phyloP scores from a whole-genome alignment of 129 eudicot species.

The Flaveria bidentis region DNA sequence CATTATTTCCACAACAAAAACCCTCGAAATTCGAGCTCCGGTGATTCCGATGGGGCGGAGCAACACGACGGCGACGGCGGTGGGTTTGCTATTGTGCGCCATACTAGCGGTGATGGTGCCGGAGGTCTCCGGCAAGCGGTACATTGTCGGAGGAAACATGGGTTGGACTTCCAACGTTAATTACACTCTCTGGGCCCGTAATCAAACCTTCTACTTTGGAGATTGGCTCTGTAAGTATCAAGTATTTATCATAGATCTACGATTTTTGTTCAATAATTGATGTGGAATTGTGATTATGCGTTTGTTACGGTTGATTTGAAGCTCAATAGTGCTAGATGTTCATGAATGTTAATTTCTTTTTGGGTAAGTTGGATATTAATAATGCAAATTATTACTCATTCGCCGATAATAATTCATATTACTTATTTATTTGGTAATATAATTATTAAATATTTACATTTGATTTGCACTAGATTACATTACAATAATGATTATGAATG shows the following conservation, averaged over 20 bases:
- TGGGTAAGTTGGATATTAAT: too few relatives aligned
- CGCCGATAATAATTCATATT: too few relatives aligned
- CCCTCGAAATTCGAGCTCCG: background rate
- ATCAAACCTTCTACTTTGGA: slow-evolving; percentile 58
- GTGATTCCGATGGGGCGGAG: slow-evolving; percentile 39
- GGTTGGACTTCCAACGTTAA: slow-evolving; percentile 70
- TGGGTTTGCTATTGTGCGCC: slow-evolving; percentile 27
- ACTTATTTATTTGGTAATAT: too few relatives aligned
- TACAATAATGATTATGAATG: too few relatives aligned
- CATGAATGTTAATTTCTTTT: too few relatives aligned
- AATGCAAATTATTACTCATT: too few relatives aligned
- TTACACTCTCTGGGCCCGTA: slow-evolving; percentile 71
- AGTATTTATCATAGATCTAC: slow-evolving; percentile 31
- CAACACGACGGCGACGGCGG: slow-evolving; percentile 36
- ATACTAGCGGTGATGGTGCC: slow-evolving; percentile 51
- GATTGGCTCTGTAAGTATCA: slow-evolving; percentile 82
- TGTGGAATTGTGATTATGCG: background rate
- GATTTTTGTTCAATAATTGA: background rate
- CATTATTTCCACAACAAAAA: slow-evolving; percentile 6
- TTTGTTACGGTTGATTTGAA: slow-evolving; percentile 22
- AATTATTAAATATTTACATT: too few relatives aligned
- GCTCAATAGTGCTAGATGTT: slow-evolving; percentile 20
- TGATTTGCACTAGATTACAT: too few relatives aligned
- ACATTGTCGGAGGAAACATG: slow-evolving; percentile 51
- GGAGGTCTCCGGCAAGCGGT: slow-evolving; percentile 54